These are phyloP conservation scores for Monascus ruber DNA, from an alignment of 2,329 filamentous ascomycete species.

Conservation along the genomic window DNA sequence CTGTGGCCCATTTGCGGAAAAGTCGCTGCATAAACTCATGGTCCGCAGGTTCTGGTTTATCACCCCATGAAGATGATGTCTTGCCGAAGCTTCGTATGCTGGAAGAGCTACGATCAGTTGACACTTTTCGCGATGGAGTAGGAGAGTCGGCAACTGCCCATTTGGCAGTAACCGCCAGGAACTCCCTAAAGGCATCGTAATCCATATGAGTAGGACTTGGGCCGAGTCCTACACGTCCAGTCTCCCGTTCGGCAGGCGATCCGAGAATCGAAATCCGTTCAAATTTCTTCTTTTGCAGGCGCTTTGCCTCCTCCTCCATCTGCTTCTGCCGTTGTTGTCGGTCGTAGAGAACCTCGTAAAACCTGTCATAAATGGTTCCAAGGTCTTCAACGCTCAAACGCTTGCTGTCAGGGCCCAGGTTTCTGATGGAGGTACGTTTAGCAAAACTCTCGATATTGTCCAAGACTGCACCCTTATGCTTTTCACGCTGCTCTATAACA, in stretches of 20 bases:
- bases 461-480: conserved; percentile 88
- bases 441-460: conserved; percentile 96
- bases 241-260: conserved; percentile 53
- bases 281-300: conserved; percentile 49
- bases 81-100: conserved; percentile 43
- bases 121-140: conserved; percentile 43
- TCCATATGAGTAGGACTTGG: conserved; percentile 91
- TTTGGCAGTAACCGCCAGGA: conserved; percentile 75
- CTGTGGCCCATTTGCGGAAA: conserved; percentile 79
- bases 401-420: conserved; percentile 92
- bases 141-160: conserved; percentile 91
- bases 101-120: conserved; percentile 41
- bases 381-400: conserved; percentile 75
- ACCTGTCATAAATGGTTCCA: conserved; percentile 82
- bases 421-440: conserved; percentile 90
- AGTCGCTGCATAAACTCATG: conserved; percentile 88
- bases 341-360: conserved; percentile 86
- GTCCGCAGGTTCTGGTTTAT: conserved; percentile 61
- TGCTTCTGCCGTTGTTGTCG: conserved; percentile 71
- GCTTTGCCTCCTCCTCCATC: conserved; percentile 61
- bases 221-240: conserved; percentile 76
- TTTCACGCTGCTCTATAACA: conserved; percentile 76
- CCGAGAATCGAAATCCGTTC: conserved; percentile 31
- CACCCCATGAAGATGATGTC: conserved; percentile 45
- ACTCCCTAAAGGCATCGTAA: conserved; percentile 91